These are phyloP conservation scores for Tolypocladium capitatum DNA, from an alignment of 2,329 filamentous ascomycete species.

Conservation along the genomic window DNA sequence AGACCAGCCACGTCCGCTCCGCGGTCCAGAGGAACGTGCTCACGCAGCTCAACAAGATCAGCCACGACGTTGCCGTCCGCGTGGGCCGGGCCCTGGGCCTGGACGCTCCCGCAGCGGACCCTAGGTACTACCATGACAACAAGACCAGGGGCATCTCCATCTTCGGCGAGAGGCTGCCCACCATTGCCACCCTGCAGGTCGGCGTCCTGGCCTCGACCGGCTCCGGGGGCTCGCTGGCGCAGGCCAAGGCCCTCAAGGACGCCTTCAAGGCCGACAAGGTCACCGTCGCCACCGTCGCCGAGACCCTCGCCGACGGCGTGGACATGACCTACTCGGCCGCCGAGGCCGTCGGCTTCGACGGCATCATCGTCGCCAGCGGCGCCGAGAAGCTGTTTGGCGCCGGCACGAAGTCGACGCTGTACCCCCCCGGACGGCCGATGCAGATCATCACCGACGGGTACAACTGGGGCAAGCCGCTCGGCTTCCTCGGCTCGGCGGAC, in stretches of 20 bases:
- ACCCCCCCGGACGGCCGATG: slow-evolving; percentile 47
- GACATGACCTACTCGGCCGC: slow-evolving; percentile 52
- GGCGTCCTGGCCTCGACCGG: slow-evolving; percentile 42
- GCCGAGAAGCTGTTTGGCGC: slow-evolving; percentile 37
- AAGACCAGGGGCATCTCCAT: slow-evolving; percentile 47
- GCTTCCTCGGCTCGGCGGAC: slow-evolving; percentile 34
- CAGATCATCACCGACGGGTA: slow-evolving; percentile 52
- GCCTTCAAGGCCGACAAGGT: slow-evolving; percentile 38
- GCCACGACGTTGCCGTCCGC: slow-evolving; percentile 51
- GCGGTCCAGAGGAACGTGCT: slow-evolving; percentile 53
- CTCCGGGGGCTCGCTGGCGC: slow-evolving; percentile 27
- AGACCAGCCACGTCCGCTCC: slow-evolving; percentile 47
- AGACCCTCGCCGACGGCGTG: slow-evolving; percentile 39
- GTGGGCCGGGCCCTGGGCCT: slow-evolving; percentile 51
- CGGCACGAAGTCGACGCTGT: slow-evolving; percentile 37
- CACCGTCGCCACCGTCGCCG: slow-evolving; percentile 45
- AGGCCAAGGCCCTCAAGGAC: slow-evolving; percentile 36
- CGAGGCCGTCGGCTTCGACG: slow-evolving; percentile 50
- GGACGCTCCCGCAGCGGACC: slow-evolving; percentile 42
- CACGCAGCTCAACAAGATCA: slow-evolving; percentile 53
- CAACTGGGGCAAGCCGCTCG: slow-evolving; percentile 58
- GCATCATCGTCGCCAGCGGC: slow-evolving; percentile 44
- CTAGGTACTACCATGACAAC: slow-evolving; percentile 56
- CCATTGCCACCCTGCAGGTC: slow-evolving; percentile 49
- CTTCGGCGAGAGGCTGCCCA: slow-evolving; percentile 43